phyloP scores from a whole-genome alignment of 345 rosid genomes.

The Anacardium occidentale region DNA sequence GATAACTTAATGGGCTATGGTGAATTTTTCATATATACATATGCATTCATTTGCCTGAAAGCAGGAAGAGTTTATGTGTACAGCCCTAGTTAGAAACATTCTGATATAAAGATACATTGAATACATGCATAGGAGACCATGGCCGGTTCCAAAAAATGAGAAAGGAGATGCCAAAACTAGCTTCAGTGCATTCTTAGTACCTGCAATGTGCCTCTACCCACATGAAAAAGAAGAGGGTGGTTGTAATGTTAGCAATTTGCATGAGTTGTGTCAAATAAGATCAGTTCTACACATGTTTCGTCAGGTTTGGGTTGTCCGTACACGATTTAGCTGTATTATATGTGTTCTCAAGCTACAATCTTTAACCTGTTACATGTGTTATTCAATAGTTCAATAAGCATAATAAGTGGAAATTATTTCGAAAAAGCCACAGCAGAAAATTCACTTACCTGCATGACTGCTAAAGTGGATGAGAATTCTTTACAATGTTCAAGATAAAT shows the following conservation, averaged over 20 bases:
- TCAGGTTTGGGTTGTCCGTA: conserved; percentile 58
- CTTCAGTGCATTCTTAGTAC: conserved; percentile 28
- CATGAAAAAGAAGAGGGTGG: conserved; percentile 35
- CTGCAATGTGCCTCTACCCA: conserved; percentile 38
- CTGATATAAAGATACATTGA: conserved; percentile 17
- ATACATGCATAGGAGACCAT: conserved; percentile 22
- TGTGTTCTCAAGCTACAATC: conserved; percentile 90
- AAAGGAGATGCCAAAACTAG: conserved; percentile 35
- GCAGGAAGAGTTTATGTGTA: conserved; percentile 24
- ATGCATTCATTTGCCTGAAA: conserved; percentile 33
- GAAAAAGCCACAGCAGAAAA: not conserved
- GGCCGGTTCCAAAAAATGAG: conserved; percentile 30
- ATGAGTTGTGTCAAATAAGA: conserved; percentile 64
- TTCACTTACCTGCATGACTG: conserved; percentile 69
- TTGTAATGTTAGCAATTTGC: conserved; percentile 57
- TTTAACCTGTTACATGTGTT: conserved; percentile 52
- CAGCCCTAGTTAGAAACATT: conserved; percentile 34
- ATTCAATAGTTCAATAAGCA: not conserved
- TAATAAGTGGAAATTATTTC: conserved; percentile 7
- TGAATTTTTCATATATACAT: conserved; percentile 37
- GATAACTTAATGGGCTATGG: conserved; percentile 8
- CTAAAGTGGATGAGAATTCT: conserved; percentile 60
- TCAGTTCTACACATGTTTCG: conserved; percentile 66
- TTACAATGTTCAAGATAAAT: conserved; percentile 64
- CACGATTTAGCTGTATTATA: conserved; percentile 60